phyloP scores from a whole-genome alignment of 352 stramenopile genomes.

The Globisporangium cylindrosporum region DNA sequence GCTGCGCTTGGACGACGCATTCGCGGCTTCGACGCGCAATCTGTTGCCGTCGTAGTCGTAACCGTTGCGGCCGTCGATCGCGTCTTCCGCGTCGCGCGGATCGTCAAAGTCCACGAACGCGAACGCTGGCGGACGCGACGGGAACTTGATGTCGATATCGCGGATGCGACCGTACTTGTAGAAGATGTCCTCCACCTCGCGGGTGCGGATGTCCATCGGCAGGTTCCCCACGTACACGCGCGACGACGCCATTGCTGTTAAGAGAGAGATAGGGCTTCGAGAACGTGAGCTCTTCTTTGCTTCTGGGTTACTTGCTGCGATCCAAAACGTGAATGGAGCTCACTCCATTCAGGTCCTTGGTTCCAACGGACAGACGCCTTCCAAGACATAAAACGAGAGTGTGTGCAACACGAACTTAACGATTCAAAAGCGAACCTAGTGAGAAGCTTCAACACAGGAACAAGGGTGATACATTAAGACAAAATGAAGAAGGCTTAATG shows the following conservation, averaged over 20 bases:
- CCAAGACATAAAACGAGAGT: neutral
- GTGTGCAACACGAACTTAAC: neutral
- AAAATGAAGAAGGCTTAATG: neutral
- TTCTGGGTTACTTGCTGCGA: slow-evolving; percentile 2
- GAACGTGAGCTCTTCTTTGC: neutral
- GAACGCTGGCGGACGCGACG: slow-evolving; percentile 53
- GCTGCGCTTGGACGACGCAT: slow-evolving; percentile 27
- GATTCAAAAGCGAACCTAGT: neutral
- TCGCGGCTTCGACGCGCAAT: slow-evolving; percentile 55
- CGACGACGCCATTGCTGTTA: slow-evolving; percentile 30
- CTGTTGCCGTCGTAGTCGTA: slow-evolving; percentile 61
- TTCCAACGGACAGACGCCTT: slow-evolving; percentile 6
- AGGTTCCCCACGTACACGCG: slow-evolving; percentile 75
- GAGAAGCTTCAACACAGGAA: neutral
- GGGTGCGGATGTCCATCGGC: slow-evolving; percentile 68
- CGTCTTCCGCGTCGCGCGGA: slow-evolving; percentile 61
- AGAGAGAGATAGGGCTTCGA: neutral
- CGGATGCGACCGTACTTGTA: slow-evolving; percentile 67
- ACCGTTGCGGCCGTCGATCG: slow-evolving; percentile 44
- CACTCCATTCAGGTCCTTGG: too few relatives aligned
- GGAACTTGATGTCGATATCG: slow-evolving; percentile 71
- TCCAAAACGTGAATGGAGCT: slow-evolving; percentile 9
- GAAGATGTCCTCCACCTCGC: slow-evolving; percentile 75
- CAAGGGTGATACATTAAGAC: neutral
- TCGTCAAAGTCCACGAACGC: slow-evolving; percentile 79